phyloP scores from a whole-genome alignment of 495 filamentous ascomycete species.

The Penicillium lagena region DNA sequence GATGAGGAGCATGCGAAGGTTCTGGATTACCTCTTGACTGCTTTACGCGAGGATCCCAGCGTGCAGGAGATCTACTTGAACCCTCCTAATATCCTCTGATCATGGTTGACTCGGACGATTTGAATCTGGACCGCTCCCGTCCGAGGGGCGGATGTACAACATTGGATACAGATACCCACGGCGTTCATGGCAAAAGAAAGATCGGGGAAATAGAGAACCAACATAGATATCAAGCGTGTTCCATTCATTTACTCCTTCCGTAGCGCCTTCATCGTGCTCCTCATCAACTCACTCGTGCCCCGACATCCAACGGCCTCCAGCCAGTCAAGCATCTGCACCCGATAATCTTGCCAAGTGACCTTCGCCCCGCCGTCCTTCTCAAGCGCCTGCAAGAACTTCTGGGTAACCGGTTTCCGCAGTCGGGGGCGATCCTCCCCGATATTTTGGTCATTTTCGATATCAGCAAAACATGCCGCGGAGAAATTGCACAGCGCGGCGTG shows the following conservation, averaged over 20 bases:
- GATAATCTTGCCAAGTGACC: conserved; percentile 68
- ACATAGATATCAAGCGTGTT: not conserved
- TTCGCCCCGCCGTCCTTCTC: conserved; percentile 63
- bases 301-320: conserved; percentile 57
- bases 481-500: conserved; percentile 59
- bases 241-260: conserved; percentile 25
- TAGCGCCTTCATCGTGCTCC: conserved; percentile 75
- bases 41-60: conserved; percentile 51
- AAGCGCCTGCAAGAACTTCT: conserved; percentile 54
- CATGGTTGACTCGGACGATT: not conserved
- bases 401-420: conserved; percentile 73
- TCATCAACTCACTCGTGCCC: conserved; percentile 70
- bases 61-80: conserved; percentile 68
- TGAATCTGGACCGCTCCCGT: not conserved
- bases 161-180: conserved; percentile 13
- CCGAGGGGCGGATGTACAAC: conserved; percentile 11
- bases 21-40: conserved; percentile 35
- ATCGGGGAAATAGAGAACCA: not conserved
- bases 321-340: conserved; percentile 64
- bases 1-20: conserved; percentile 46
- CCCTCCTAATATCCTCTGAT: conserved; percentile 26
- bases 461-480: conserved; percentile 57
- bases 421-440: conserved; percentile 40
- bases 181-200: conserved; percentile 3
- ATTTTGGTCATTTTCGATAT: conserved; percentile 55